These are phyloP conservation scores for Casaregolazyma suthepensis DNA, from an alignment of 1,139 yeast species.

Conservation along the genomic window DNA sequence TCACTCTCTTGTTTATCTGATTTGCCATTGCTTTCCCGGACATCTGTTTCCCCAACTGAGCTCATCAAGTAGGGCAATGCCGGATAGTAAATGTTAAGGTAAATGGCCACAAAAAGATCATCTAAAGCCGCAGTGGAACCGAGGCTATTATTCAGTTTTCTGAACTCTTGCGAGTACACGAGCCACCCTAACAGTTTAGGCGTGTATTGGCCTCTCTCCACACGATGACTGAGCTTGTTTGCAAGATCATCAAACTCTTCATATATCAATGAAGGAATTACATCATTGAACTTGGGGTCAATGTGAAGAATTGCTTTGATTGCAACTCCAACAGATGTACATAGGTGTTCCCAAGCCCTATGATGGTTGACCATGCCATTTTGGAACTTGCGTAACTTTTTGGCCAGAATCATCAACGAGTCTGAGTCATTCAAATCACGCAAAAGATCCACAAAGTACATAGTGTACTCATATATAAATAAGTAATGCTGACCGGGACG, in stretches of 20 bases:
- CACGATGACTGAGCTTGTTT: slow-evolving; percentile 19
- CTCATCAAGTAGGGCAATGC: neutral
- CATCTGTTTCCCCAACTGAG: neutral
- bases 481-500: slow-evolving; percentile 90
- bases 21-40: neutral
- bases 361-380: slow-evolving; percentile 63
- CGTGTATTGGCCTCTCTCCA: slow-evolving; percentile 13
- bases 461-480: slow-evolving; percentile 65
- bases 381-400: slow-evolving; percentile 67
- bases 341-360: slow-evolving; percentile 57
- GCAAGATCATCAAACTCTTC: slow-evolving; percentile 37
- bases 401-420: slow-evolving; percentile 53
- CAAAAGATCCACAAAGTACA: slow-evolving; percentile 55
- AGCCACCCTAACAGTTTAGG: slow-evolving; percentile 9
- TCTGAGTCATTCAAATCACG: slow-evolving; percentile 51
- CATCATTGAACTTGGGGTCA: slow-evolving; percentile 49
- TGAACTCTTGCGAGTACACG: slow-evolving; percentile 51
- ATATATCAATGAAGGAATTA: slow-evolving; percentile 43
- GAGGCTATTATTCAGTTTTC: slow-evolving; percentile 72
- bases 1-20: slow-evolving; percentile 7
- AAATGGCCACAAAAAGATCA: slow-evolving; percentile 63
- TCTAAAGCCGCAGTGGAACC: slow-evolving; percentile 77
- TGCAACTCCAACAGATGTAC: slow-evolving; percentile 46
- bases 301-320: slow-evolving; percentile 44
- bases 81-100: slow-evolving; percentile 41